phyloP scores from a whole-genome alignment of 306 rosid genomes.

The Pachyrhizus erosus region DNA sequence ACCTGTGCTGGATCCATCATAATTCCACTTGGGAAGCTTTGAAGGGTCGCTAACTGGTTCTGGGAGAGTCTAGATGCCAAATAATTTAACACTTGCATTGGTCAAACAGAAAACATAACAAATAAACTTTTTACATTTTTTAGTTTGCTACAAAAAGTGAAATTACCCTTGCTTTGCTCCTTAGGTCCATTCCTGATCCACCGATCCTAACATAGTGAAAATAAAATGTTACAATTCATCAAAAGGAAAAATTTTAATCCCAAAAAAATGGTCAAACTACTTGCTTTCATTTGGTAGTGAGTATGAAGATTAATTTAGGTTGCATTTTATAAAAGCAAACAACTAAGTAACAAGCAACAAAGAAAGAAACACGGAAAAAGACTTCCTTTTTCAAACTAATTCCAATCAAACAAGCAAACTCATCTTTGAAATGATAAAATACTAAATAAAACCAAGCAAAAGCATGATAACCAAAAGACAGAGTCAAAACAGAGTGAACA shows the following conservation, averaged over 20 bases:
- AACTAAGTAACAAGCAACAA: not conserved
- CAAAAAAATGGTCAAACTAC: not conserved
- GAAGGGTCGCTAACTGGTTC: slow-evolving; percentile 57
- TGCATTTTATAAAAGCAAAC: slow-evolving; percentile 12
- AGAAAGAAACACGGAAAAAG: not conserved
- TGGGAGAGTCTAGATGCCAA: slow-evolving; percentile 47
- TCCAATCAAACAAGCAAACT: not conserved
- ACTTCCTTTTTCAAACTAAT: not conserved
- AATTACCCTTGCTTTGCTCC: slow-evolving; percentile 97
- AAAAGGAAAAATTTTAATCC: not conserved
- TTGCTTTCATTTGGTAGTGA: slow-evolving; percentile 21
- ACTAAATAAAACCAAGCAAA: slow-evolving; percentile 22
- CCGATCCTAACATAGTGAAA: slow-evolving; percentile 69
- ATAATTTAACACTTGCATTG: slow-evolving; percentile 8
- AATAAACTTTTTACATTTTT: not conserved
- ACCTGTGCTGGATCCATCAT: slow-evolving; percentile 97
- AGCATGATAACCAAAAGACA: slow-evolving; percentile 7
- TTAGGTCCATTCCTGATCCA: slow-evolving; percentile 89
- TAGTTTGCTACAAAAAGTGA: not conserved
- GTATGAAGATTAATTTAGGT: not conserved
- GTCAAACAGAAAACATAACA: not conserved
- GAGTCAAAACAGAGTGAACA: slow-evolving; percentile 22
- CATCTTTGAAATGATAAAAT: not conserved
- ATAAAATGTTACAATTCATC: slow-evolving; percentile 25
- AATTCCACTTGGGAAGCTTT: slow-evolving; percentile 62